Conservation (phyloP, 805 yeast species). For the Debaryomyces prosopidis region DNA sequence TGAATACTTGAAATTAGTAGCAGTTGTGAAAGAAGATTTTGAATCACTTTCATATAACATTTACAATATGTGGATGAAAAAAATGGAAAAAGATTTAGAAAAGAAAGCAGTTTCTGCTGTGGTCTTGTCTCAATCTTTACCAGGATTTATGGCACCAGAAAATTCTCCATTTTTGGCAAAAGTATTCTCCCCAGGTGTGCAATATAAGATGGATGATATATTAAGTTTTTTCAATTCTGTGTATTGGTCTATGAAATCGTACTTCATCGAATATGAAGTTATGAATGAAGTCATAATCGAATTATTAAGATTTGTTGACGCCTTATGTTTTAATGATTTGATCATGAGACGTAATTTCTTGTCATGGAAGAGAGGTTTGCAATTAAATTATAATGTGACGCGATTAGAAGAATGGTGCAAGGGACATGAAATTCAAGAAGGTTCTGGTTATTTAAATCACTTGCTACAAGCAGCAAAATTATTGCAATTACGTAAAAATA, state of each 20-base stretch:
- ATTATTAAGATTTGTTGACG: conserved; percentile 82
- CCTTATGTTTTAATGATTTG: conserved; percentile 91
- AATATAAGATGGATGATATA: conserved; percentile 92
- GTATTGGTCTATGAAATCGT: conserved; percentile 90
- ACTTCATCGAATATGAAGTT: conserved; percentile 81
- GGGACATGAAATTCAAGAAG: conserved; percentile 87
- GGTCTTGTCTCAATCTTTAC: conserved; percentile 89
- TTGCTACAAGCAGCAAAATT: conserved; percentile 91
- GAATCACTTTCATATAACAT: conserved; percentile 91
- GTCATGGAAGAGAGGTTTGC: conserved; percentile 97
- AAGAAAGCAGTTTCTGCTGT: conserved; percentile 95
- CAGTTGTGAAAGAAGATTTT: conserved; percentile 90
- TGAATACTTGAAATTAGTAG: conserved; percentile 84
- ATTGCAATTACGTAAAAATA: conserved; percentile 86
- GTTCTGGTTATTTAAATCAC: conserved; percentile 79
- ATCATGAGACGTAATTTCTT: conserved; percentile 92
- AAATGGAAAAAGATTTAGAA: conserved; percentile 85
- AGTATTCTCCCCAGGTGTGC: conserved; percentile 69
- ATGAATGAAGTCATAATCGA: conserved; percentile 83
- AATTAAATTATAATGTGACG: conserved; percentile 93
- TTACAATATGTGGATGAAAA: conserved; percentile 96
- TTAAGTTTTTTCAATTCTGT: conserved; percentile 86
- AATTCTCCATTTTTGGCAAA: conserved; percentile 78
- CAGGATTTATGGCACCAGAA: conserved; percentile 92
- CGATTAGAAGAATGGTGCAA: conserved; percentile 98